Base-by-base conservation (phyloP, 169 alveolate genomes). In the Plasmodium gaboni region DNA sequence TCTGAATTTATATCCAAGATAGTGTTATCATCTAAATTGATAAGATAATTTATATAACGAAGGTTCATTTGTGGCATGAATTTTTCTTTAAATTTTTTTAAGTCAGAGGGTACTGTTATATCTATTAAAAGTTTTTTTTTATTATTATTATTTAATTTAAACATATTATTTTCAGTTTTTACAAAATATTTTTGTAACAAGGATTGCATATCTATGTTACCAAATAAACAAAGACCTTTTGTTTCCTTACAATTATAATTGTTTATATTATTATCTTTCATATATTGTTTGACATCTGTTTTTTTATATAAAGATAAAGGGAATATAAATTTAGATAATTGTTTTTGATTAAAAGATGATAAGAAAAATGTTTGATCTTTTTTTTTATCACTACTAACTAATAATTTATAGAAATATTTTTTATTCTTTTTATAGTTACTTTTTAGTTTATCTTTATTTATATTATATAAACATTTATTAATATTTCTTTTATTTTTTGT, bases 341-440 rank as follows among this genome's bases (percentile, higher is more conserved):
- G 86, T 15, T 57, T 69, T 12, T 83, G 74, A 1, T 80, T 32
- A 15, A 83, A 68, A 32, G 91, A 83, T 1, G 91, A 83, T 24
- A 83, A 42, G 42, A 83, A 83, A 44, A 83, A 83, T 0, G 91
- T 83, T 44, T 83, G 91, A 24, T 83, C 91, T 57, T 83, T 83
- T 71, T 44, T 83, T 26, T 22, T 48, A 68, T 83, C 91, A 15
- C 10, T 67, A 0, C 86, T 59, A 26, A 68, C 69, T 22, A 83
- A 12, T 69, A 83, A 57, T 32, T 51, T 26, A 44, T 68, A 83
- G 32, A 71, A 68, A 48, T 67, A 24, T 12, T 48, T 59, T n/a
- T 17, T 17, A 15, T 60, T 60, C 12, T 60, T 60, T 24, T 2
- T 38, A 55, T 55, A 13, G 6, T 6, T 5, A n/a, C 8, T 15